Percentiles rank a stretch among this genome's conserved stretches.
phyloP scores from a whole-genome alignment of 495 filamentous ascomycete genomes.

The Endocarpon pusillum region DNA sequence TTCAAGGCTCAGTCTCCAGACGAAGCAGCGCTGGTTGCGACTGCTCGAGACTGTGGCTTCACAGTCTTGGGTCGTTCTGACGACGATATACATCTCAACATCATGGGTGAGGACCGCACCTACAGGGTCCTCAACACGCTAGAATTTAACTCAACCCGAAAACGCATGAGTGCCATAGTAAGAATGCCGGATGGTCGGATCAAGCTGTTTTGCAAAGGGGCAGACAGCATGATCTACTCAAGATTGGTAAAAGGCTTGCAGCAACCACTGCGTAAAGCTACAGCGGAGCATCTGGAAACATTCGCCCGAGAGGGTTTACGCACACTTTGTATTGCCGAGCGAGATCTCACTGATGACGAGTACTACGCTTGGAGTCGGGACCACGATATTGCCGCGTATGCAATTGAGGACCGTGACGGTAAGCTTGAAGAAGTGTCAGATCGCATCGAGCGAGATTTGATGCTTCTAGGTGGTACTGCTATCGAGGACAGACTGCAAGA shows the following conservation, averaged over 20 bases:
- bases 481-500: conserved; percentile 97
- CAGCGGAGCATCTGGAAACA: conserved; percentile 88
- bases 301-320: conserved; percentile 91
- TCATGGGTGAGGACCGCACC: conserved; percentile 67
- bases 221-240: conserved; percentile 94
- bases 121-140: conserved; percentile 87
- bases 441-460: conserved; percentile 76
- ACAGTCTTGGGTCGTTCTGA: conserved; percentile 70
- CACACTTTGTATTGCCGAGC: conserved; percentile 88
- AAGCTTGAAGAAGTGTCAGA: conserved; percentile 85
- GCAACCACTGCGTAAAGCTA: conserved; percentile 59
- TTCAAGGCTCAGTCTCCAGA: conserved; percentile 98
- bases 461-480: conserved; percentile 83
- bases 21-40: conserved; percentile 86
- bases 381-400: conserved; percentile 72
- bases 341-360: conserved; percentile 65
- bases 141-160: conserved; percentile 93
- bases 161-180: conserved; percentile 96
- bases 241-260: conserved; percentile 76
- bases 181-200: conserved; percentile 90
- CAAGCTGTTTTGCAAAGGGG: conserved; percentile 90
- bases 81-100: conserved; percentile 68
- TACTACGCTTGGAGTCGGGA: conserved; percentile 73
- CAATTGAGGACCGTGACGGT: conserved; percentile 78
- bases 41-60: conserved; percentile 88